Evolutionary conservation across 2,329 filamentous ascomycete genomes (phyloP).

Genomic region (Colletotrichum lini): DNA sequence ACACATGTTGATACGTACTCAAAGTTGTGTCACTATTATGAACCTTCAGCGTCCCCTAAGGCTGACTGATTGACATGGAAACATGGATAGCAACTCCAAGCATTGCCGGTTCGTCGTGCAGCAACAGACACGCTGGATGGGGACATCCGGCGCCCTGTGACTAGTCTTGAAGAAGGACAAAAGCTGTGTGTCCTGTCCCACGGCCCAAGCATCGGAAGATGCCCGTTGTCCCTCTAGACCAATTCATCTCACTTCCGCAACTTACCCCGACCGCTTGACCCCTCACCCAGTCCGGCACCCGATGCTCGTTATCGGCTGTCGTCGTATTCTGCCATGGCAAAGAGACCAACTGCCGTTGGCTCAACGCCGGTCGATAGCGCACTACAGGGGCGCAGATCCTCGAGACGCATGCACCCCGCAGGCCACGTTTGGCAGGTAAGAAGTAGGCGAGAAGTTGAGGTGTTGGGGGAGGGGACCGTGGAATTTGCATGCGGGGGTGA

Average conservation of each 20-base stretch:
- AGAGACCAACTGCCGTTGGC: slow-evolving; percentile 28
- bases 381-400: slow-evolving; percentile 28
- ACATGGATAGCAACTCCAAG: not conserved
- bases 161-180: not conserved
- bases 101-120: not conserved
- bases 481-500: slow-evolving; percentile 27
- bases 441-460: slow-evolving; percentile 10
- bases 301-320: not conserved
- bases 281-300: slow-evolving; percentile 7
- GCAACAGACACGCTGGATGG: not conserved
- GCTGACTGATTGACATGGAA: no score
- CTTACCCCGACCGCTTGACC: not conserved
- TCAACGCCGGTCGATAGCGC: slow-evolving; percentile 26
- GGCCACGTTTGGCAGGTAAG: slow-evolving; percentile 21
- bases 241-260: not conserved
- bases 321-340: slow-evolving; percentile 13
- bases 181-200: not conserved
- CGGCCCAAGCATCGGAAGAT: not conserved
- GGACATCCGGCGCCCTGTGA: not conserved
- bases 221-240: not conserved
- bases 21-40: no score
- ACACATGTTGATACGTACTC: no score
- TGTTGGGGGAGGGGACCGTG: not conserved
- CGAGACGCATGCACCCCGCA: slow-evolving; percentile 35
- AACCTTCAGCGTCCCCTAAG: no score